Evolutionary conservation across 352 stramenopile species (phyloP).

Genomic region (Phytophthora macrochlamydospora): DNA sequence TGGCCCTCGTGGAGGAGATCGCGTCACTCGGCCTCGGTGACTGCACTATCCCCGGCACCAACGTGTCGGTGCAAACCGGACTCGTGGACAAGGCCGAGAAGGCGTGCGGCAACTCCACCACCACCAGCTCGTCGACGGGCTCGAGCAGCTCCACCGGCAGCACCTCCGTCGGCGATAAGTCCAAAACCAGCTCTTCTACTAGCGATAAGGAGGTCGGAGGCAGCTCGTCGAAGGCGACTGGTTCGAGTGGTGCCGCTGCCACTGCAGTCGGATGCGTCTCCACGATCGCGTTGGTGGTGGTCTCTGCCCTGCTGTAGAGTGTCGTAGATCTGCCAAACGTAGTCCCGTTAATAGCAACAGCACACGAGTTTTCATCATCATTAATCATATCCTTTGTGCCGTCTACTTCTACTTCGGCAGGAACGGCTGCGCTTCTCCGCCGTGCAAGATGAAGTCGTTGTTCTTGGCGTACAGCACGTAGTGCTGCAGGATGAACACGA

Average conservation of each 20-base stretch:
- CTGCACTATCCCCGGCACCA: conserved; percentile 28
- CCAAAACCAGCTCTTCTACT: conserved; percentile 7
- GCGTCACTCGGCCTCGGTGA: conserved; percentile 18
- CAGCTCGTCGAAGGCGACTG: conserved; percentile 6
- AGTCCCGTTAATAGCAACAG: background rate
- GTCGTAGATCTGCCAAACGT: background rate
- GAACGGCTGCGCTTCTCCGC: conserved; percentile 56
- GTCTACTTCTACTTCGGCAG: conserved; percentile 50
- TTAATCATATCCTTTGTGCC: conserved; percentile 3
- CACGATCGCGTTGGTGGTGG: background rate
- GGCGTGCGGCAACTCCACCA: conserved; percentile 9
- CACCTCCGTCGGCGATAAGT: conserved; percentile 26
- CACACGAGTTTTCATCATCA: background rate
- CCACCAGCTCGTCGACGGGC: conserved; percentile 11
- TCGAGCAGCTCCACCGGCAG: background rate
- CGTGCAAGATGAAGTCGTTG: conserved; percentile 47
- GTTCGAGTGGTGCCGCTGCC: conserved; percentile 3
- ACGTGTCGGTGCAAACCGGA: conserved; percentile 24
- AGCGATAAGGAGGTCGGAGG: conserved; percentile 12
- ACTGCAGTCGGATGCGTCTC: conserved; percentile 8
- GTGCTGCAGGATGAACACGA: conserved; percentile 97
- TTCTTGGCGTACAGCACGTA: conserved; percentile 93
- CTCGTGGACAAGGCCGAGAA: conserved; percentile 11
- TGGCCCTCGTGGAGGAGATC: conserved; percentile 21
- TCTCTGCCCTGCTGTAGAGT: background rate